A percentile compares a stretch with the other conserved stretches of the same genome.
These are phyloP conservation scores for Ceratonia siliqua DNA, from an alignment of 306 rosid species.

Conservation along the genomic window DNA sequence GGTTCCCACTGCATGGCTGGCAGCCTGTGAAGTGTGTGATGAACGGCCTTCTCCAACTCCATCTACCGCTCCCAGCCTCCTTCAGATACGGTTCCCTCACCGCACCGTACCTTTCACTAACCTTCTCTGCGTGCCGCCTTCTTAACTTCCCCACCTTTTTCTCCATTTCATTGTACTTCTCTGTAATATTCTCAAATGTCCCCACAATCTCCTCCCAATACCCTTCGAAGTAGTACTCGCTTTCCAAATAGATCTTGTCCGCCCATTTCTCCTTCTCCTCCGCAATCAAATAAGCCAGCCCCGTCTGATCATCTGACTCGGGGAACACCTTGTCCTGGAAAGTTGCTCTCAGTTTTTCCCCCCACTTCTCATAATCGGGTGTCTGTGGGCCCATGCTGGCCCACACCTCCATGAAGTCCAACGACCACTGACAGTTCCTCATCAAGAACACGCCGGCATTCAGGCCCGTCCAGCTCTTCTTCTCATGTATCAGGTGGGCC, in stretches of 20 bases:
- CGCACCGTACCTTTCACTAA: constrained; percentile 61
- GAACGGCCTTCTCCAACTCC: constrained; percentile 74
- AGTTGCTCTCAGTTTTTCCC: constrained; percentile 45
- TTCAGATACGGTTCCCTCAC: constrained; percentile 49
- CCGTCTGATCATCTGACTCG: constrained; percentile 94
- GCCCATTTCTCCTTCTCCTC: constrained; percentile 61
- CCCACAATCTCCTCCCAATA: constrained; percentile 72
- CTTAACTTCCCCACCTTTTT: constrained; percentile 42
- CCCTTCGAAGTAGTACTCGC: constrained; percentile 70
- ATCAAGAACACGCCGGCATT: constrained; percentile 89
- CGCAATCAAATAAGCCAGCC: constrained; percentile 72
- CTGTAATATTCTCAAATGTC: constrained; percentile 44
- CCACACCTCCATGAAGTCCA: constrained; percentile 77
- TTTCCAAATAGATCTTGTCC: constrained; percentile 70
- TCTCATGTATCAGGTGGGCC: constrained; percentile 55
- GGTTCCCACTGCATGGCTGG: constrained; percentile 87
- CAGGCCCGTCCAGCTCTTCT: constrained; percentile 85
- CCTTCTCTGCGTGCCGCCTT: constrained; percentile 76
- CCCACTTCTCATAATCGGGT: constrained; percentile 70
- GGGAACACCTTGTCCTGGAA: constrained; percentile 79
- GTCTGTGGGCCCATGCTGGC: constrained; percentile 91
- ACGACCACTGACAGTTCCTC: constrained; percentile 85
- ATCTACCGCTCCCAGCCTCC: constrained; percentile 50
- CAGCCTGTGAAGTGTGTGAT: constrained; percentile 89
- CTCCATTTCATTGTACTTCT: constrained; percentile 48